Percentiles rank a stretch among this genome's conserved stretches.
Evolutionary conservation across 163 green algal genomes (phyloP).

Genomic region (Prototheca cutis): DNA sequence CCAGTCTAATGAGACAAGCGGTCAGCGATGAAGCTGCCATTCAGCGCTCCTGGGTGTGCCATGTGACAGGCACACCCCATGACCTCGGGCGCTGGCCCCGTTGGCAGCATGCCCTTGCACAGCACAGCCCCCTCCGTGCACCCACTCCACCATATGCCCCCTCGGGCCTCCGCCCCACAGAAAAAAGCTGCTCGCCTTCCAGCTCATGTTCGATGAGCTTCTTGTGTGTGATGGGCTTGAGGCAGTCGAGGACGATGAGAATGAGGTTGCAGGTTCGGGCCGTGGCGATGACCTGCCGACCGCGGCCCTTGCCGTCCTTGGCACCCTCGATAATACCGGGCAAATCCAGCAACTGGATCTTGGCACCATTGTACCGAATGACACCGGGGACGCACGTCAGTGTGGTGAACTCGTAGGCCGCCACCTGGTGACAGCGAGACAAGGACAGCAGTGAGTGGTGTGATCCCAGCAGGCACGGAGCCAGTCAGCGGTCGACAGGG

Average conservation of each 20-base stretch:
- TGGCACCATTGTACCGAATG: slow-evolving; percentile 69
- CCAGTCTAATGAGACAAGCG: no score
- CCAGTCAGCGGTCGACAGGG: no score
- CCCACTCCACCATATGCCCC: not conserved
- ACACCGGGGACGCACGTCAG: slow-evolving; percentile 92
- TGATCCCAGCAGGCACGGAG: no score
- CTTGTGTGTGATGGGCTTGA: slow-evolving; percentile 98
- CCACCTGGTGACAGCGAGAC: no score
- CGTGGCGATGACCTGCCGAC: slow-evolving; percentile 95
- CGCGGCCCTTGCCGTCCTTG: slow-evolving; percentile 95
- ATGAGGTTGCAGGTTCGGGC: slow-evolving; percentile 97
- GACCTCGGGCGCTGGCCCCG: no score
- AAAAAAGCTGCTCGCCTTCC: slow-evolving; percentile 34
- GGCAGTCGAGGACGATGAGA: slow-evolving; percentile 93
- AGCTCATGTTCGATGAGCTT: slow-evolving; percentile 89
- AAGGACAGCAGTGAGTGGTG: not conserved
- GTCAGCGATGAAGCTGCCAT: no score
- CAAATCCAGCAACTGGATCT: slow-evolving; percentile 94
- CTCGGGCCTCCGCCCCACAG: not conserved
- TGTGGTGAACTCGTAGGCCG: slow-evolving; percentile 94
- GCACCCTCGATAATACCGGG: slow-evolving; percentile 97
- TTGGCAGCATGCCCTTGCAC: no score
- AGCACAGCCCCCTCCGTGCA: not conserved
- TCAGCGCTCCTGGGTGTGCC: no score
- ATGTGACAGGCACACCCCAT: no score